phyloP scores from a whole-genome alignment of 345 rosid genomes.

The Ailanthus altissimus region DNA sequence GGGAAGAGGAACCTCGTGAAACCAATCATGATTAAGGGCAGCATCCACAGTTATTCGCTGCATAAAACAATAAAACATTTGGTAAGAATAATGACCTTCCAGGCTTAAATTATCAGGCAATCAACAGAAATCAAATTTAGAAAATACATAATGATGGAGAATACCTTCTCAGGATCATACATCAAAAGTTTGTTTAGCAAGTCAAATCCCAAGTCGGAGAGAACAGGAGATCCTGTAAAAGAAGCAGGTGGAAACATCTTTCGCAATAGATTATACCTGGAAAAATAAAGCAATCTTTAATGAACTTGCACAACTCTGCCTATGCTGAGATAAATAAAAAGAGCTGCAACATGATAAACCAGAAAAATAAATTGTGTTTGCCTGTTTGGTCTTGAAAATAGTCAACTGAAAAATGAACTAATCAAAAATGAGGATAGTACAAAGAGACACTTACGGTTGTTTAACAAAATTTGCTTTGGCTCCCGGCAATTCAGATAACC shows the following conservation, averaged over 20 bases:
- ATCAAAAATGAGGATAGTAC: not conserved
- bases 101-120: not conserved
- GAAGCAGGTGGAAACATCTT: constrained; percentile 79
- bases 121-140: not conserved
- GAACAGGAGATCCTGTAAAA: constrained; percentile 69
- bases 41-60: constrained; percentile 79
- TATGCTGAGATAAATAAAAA: constrained; percentile 20
- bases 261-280: constrained; percentile 71
- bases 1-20: constrained; percentile 73
- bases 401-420: constrained; percentile 10
- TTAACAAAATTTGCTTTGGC: constrained; percentile 63
- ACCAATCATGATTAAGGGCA: constrained; percentile 85
- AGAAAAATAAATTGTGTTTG: not conserved
- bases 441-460: constrained; percentile 49
- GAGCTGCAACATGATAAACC: not conserved
- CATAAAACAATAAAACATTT: constrained; percentile 25
- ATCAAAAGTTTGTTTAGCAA: constrained; percentile 64
- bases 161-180: constrained; percentile 75
- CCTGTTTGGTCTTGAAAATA: not conserved
- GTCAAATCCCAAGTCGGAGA: constrained; percentile 85
- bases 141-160: not conserved
- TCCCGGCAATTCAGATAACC: constrained; percentile 62
- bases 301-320: constrained; percentile 9
- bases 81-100: not conserved
- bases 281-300: constrained; percentile 14